Base-by-base conservation (phyloP, 2,329 filamentous ascomycete species). In the Fusarium pseudonygamai region DNA sequence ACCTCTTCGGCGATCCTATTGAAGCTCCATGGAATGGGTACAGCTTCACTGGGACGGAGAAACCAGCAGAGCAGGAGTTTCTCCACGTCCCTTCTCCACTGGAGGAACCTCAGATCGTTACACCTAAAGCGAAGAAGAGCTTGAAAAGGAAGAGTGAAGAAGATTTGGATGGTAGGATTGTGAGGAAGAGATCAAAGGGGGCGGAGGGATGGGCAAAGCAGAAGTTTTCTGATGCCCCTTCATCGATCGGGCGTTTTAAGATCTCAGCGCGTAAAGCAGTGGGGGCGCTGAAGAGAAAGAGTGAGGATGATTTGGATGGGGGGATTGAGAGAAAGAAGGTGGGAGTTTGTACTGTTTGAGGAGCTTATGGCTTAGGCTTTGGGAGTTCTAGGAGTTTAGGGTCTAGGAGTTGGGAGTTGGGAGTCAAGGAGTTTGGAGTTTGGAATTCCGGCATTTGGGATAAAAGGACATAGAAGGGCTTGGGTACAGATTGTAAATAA, bases 81-180 rank as follows among this genome's bases (percentile, higher is more conserved):
- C 56, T 36, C 22, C 56, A 28, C 3, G 7, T 50, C 6, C 18
- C 24, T 28, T 10, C 8, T 3, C 40, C n/a, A n/a, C n/a, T 49
- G 36, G 4, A 40, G 15, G 20, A 39, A 0, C 20, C 6, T n/a
- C 20, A n/a, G 4, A 14, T 2, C 15, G 14, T 55, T n/a, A 11
- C 7, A 30, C 20, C 34, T 7, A 14, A 30, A 7, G 50, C 4
- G 2, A 39, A 28, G 34, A 8, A 18, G 22, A 30, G 0, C 24
- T 28, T 30, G 20, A 55, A 55, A 28, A 55, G 34, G 11, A 39
- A 40, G 34, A 39, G 50, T 6, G 15, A 18, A 14, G 18, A 52
- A 5, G n/a, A 15, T 1, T 3, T 20, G 0, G 6, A 36, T 26
- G n/a, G n/a, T 6, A 16, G 2, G 1, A 5, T 52, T 24, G 6